These are phyloP conservation scores for Botrytis pseudocinerea DNA, from an alignment of 2,329 filamentous ascomycete genomes.

Conservation along the genomic window DNA sequence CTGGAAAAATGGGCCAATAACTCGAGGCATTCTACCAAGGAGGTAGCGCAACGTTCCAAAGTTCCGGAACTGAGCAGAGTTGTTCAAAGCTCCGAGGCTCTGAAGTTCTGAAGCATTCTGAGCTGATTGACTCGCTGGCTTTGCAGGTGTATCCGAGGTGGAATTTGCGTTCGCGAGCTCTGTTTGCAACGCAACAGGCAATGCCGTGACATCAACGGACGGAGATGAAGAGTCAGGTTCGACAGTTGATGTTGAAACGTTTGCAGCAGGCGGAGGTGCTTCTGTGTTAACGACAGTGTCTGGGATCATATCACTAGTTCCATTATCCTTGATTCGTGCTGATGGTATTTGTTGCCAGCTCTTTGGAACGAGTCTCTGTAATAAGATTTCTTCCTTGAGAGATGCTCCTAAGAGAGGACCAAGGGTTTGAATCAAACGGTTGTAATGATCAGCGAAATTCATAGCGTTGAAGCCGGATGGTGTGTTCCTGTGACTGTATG, in stretches of 20 bases:
- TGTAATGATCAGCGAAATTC: constrained; percentile 84
- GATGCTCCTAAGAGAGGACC: constrained; percentile 77
- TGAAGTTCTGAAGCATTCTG: constrained; percentile 50
- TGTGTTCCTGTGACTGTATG: constrained; percentile 55
- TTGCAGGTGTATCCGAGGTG: not conserved
- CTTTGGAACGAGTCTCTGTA: constrained; percentile 72
- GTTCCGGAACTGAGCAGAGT: constrained; percentile 63
- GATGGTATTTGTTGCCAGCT: constrained; percentile 51
- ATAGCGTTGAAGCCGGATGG: constrained; percentile 69
- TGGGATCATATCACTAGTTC: constrained; percentile 22
- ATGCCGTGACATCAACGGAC: not conserved
- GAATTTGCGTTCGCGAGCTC: not conserved
- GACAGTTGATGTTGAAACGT: not conserved
- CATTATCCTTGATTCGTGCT: constrained; percentile 32
- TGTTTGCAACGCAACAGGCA: not conserved
- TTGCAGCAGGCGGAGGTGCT: constrained; percentile 20
- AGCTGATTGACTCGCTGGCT: not conserved
- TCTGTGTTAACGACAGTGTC: constrained; percentile 27
- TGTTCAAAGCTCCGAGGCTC: constrained; percentile 62
- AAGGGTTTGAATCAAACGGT: constrained; percentile 69
- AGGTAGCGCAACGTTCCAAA: constrained; percentile 74
- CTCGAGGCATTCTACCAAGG: constrained; percentile 74
- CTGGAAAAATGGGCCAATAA: constrained; percentile 83
- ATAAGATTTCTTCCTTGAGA: constrained; percentile 78
- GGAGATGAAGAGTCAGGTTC: not conserved